Conservation (phyloP, 768 basidiomycete genomes). For the Macrolepiota albuminosa region DNA sequence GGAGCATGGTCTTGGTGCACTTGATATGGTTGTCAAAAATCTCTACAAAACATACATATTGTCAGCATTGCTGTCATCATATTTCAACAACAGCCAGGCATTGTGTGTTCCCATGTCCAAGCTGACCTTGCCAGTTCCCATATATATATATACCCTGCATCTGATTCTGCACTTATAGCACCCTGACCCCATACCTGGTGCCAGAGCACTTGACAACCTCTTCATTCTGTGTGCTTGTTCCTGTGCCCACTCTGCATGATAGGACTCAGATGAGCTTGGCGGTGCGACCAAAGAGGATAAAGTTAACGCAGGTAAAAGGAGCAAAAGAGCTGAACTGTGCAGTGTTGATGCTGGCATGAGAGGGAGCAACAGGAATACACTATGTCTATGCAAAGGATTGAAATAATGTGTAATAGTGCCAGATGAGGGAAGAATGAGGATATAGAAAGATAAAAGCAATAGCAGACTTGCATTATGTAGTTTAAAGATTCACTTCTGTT, state of each 20-base stretch:
- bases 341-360: not conserved
- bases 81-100: constrained; percentile 48
- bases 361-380: not conserved
- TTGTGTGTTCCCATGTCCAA: not conserved
- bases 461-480: too few relatives aligned
- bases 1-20: constrained; percentile 47
- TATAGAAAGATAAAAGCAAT: too few relatives aligned
- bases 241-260: not conserved
- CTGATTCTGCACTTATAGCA: not conserved
- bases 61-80: constrained; percentile 59
- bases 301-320: not conserved
- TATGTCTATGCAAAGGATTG: too few relatives aligned
- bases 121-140: not conserved
- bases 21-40: constrained; percentile 72
- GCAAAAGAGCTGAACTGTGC: not conserved
- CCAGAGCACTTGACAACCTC: not conserved
- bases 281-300: not conserved
- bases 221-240: not conserved
- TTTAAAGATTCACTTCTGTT: too few relatives aligned
- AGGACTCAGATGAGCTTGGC: not conserved
- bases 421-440: too few relatives aligned
- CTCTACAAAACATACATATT: constrained; percentile 74
- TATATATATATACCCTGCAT: not conserved
- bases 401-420: too few relatives aligned
- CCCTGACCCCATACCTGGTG: not conserved